phyloP scores from a whole-genome alignment of 768 basidiomycete genomes.

The Termitomyces sp. region DNA sequence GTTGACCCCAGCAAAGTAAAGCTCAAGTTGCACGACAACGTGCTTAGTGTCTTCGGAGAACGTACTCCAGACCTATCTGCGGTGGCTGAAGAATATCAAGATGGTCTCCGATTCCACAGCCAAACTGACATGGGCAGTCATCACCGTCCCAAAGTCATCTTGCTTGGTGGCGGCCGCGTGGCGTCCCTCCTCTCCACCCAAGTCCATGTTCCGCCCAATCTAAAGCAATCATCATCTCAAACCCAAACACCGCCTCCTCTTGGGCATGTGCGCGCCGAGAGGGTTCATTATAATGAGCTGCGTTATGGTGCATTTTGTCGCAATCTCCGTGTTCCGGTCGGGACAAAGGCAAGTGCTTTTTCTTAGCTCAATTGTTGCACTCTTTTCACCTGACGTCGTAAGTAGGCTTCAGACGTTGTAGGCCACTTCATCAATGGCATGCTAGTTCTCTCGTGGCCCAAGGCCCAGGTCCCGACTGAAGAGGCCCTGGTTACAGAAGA shows the following conservation, averaged over 20 bases:
- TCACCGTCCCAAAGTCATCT: slow-evolving; percentile 6
- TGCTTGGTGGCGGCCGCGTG: slow-evolving; percentile 9
- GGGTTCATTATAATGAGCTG: slow-evolving; percentile 25
- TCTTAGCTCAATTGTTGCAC: no score
- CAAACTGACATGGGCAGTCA: background rate
- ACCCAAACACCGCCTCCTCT: background rate
- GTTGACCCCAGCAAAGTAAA: slow-evolving; percentile 29
- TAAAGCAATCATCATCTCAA: background rate
- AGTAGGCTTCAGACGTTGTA: slow-evolving; percentile 6
- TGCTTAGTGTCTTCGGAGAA: slow-evolving; percentile 29
- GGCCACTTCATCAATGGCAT: slow-evolving; percentile 10
- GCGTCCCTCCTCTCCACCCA: slow-evolving; percentile 1
- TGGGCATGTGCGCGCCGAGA: background rate
- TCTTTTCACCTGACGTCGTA: background rate
- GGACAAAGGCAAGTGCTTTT: slow-evolving; percentile 27
- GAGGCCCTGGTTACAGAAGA: background rate
- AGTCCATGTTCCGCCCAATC: background rate
- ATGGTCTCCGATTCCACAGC: slow-evolving; percentile 6
- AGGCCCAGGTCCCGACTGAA: background rate
- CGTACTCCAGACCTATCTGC: slow-evolving; percentile 17
- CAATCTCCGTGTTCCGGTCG: slow-evolving; percentile 28
- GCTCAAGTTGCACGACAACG: slow-evolving; percentile 25
- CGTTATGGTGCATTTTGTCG: slow-evolving; percentile 40
- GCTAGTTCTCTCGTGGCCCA: slow-evolving; percentile 13
- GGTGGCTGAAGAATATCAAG: slow-evolving; percentile 7